These are phyloP conservation scores for Cyberlindnera petersonii DNA, from an alignment of 805 yeast species.

Conservation along the genomic window DNA sequence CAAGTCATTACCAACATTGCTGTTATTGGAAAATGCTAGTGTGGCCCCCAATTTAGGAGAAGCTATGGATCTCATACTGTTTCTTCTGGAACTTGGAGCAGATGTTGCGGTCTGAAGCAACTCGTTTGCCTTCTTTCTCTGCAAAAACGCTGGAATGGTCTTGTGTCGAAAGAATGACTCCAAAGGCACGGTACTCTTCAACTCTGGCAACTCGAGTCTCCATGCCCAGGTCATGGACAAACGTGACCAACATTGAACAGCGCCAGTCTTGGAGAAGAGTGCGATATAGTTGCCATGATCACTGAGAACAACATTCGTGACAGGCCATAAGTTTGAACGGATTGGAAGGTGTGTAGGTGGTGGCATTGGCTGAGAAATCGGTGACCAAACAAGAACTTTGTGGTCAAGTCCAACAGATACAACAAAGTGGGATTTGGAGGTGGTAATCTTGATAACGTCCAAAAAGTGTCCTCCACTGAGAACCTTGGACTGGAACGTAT, in stretches of 20 bases:
- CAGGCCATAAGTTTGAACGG: conserved; percentile 53
- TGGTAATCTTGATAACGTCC: conserved; percentile 58
- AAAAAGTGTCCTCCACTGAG: conserved; percentile 51
- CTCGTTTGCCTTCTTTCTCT: conserved; percentile 29
- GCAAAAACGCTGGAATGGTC: conserved; percentile 43
- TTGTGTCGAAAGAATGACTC: conserved; percentile 59
- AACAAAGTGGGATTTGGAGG: conserved; percentile 59
- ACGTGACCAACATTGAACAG: conserved; percentile 60
- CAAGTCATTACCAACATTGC: conserved; percentile 17
- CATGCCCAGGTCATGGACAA: conserved; percentile 52
- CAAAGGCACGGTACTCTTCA: conserved; percentile 37
- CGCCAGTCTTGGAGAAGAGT: conserved; percentile 48
- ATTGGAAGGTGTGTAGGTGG: conserved; percentile 42
- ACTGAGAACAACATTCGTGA: conserved; percentile 52
- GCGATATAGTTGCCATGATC: conserved; percentile 57
- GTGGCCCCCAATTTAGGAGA: conserved; percentile 25
- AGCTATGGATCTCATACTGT: conserved; percentile 26
- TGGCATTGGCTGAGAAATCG: conserved; percentile 46
- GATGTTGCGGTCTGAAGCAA: conserved; percentile 15
- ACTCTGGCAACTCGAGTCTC: conserved; percentile 39
- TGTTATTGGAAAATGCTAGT: conserved; percentile 23
- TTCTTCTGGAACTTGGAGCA: conserved; percentile 31
- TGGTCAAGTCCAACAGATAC: conserved; percentile 75
- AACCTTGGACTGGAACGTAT: conserved; percentile 35
- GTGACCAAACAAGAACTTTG: conserved; percentile 70